phyloP scores from a whole-genome alignment of 306 rosid species.

The Ormosia semicastrata region DNA sequence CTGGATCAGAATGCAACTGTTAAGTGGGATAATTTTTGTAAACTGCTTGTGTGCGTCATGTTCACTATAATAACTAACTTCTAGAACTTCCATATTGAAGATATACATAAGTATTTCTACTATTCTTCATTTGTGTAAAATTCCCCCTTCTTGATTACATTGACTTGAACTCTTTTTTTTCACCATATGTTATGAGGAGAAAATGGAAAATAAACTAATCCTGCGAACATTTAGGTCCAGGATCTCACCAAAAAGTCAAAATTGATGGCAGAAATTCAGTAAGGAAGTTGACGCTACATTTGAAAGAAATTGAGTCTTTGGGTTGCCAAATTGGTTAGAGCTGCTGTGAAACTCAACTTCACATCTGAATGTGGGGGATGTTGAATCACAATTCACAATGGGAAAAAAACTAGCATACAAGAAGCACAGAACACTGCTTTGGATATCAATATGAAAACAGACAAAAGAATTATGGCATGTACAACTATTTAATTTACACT shows the following conservation, averaged over 20 bases:
- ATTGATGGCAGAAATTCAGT: not conserved
- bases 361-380: not conserved
- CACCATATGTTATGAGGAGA: not conserved
- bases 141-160: not conserved
- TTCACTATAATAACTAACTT: not conserved
- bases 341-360: conserved; percentile 4
- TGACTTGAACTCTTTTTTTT: not conserved
- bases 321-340: conserved; percentile 7
- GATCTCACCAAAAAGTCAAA: not conserved
- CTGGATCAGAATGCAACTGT: conserved; percentile 9
- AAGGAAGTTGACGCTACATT: not conserved
- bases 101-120: not conserved
- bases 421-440: not conserved
- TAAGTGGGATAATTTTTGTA: not conserved
- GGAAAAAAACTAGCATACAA: not conserved
- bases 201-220: not conserved
- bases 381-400: not conserved
- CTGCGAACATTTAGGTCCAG: not conserved
- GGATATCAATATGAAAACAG: not conserved
- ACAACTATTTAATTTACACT: not conserved
- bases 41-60: not conserved
- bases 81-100: not conserved
- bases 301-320: not conserved
- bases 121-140: not conserved
- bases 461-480: not conserved